A percentile compares a stretch with the other conserved stretches of the same genome.
These are phyloP conservation scores for Glycine latifolia DNA, from an alignment of 306 rosid genomes.

Conservation along the genomic window DNA sequence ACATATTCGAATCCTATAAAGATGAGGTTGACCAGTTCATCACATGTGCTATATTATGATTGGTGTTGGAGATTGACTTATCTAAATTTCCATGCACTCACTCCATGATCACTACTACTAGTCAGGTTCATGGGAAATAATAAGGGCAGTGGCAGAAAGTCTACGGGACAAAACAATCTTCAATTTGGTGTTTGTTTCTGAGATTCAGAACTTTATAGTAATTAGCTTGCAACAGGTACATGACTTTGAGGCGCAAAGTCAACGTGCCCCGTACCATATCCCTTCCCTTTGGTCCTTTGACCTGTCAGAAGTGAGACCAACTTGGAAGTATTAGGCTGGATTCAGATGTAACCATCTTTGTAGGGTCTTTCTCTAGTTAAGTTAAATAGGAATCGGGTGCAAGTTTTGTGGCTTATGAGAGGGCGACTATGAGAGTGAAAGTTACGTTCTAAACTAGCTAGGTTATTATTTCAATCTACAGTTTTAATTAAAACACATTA, in stretches of 20 bases:
- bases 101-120: too few relatives aligned
- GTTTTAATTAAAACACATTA: too few relatives aligned
- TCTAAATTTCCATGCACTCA: not conserved
- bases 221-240: too few relatives aligned
- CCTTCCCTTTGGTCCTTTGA: conserved; percentile 53
- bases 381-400: conserved; percentile 6
- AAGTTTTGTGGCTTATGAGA: not conserved
- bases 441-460: too few relatives aligned
- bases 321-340: conserved; percentile 57
- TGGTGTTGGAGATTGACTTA: not conserved
- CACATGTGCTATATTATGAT: not conserved
- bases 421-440: not conserved
- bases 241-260: conserved; percentile 56
- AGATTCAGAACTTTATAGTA: not conserved
- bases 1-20: not conserved
- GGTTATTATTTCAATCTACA: too few relatives aligned
- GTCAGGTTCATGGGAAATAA: conserved; percentile 35
- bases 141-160: conserved; percentile 38
- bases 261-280: conserved; percentile 50
- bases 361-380: conserved; percentile 51
- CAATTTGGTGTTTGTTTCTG: conserved; percentile 41
- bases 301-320: conserved; percentile 61
- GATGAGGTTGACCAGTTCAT: not conserved
- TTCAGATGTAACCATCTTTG: conserved; percentile 47
- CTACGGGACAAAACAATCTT: conserved; percentile 47